A percentile compares a stretch with the other conserved stretches of the same genome.
Evolutionary conservation across 495 filamentous ascomycete species (phyloP).

Genomic region (Venustampulla echinocandica): DNA sequence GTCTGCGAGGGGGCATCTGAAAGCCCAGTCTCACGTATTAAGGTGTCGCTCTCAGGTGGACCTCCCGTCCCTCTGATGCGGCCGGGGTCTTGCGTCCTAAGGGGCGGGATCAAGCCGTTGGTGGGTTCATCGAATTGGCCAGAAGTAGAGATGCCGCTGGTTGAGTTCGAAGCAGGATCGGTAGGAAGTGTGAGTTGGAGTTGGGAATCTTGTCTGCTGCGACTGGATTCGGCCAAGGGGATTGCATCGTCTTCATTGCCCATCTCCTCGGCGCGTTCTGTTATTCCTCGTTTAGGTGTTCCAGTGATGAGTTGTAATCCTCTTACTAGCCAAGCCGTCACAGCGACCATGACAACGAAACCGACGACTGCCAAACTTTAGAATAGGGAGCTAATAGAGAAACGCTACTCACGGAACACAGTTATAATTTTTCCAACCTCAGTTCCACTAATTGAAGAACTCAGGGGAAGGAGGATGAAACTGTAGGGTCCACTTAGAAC

Average conservation of each 20-base stretch:
- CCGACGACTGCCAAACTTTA: constrained; percentile 33
- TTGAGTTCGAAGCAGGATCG: constrained; percentile 3
- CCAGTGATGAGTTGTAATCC: constrained; percentile 40
- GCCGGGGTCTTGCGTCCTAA: constrained; percentile 28
- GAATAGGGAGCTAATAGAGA: background rate
- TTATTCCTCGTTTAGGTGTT: constrained; percentile 37
- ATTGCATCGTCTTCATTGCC: constrained; percentile 32
- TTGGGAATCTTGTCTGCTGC: constrained; percentile 19
- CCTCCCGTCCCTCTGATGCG: constrained; percentile 32
- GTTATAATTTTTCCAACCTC: constrained; percentile 47
- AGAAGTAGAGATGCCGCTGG: constrained; percentile 4
- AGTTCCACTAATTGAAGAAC: constrained; percentile 37
- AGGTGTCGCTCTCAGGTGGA: constrained; percentile 24
- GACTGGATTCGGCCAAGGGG: constrained; percentile 23
- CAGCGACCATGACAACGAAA: constrained; percentile 35
- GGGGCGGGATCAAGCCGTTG: constrained; percentile 15
- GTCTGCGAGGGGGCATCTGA: constrained; percentile 21
- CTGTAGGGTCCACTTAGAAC: constrained; percentile 7
- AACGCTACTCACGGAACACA: constrained; percentile 36
- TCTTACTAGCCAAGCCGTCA: constrained; percentile 41
- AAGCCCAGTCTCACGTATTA: background rate
- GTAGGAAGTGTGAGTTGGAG: constrained; percentile 22
- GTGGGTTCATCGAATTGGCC: constrained; percentile 10
- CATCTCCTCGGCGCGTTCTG: constrained; percentile 42
- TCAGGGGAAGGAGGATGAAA: constrained; percentile 46